phyloP scores from a whole-genome alignment of 2,329 filamentous ascomycete species.

The Fusarium napiforme region DNA sequence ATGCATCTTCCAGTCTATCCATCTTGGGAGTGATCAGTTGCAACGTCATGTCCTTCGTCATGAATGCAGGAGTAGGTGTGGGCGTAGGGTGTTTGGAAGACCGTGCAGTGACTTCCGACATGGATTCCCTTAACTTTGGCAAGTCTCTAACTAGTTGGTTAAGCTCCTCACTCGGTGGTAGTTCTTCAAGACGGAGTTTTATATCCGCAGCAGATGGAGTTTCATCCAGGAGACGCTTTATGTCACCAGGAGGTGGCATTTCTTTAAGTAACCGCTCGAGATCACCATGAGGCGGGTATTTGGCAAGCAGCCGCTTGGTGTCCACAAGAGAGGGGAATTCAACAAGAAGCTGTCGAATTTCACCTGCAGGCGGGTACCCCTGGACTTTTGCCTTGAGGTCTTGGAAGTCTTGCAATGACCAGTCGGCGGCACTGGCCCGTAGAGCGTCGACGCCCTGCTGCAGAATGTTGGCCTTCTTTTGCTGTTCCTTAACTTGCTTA shows the following conservation, averaged over 20 bases:
- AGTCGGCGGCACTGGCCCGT: neutral
- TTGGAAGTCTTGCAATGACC: constrained; percentile 5
- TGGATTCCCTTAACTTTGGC: constrained; percentile 7
- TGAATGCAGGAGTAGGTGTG: neutral
- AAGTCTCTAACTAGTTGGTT: constrained; percentile 6
- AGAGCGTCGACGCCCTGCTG: constrained; percentile 7
- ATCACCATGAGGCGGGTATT: neutral
- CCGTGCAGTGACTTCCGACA: neutral
- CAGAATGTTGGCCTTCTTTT: constrained; percentile 2
- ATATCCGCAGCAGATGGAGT: constrained; percentile 4
- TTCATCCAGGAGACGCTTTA: neutral
- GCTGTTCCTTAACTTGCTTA: constrained; percentile 9
- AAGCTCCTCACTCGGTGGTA: constrained; percentile 10
- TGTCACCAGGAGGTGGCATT: neutral
- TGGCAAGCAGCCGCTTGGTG: neutral
- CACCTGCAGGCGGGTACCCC: constrained; percentile 3
- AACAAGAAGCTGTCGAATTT: neutral
- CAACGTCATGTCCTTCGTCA: constrained; percentile 17
- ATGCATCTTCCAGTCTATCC: constrained; percentile 1
- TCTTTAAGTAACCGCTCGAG: neutral
- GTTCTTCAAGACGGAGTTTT: constrained; percentile 8
- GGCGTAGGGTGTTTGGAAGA: neutral
- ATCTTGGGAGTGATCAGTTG: constrained; percentile 20
- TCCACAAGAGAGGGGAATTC: neutral
- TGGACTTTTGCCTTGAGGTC: neutral